These are phyloP conservation scores for Arthrobotrys pseudoclavata DNA, from an alignment of 2,329 filamentous ascomycete species.

Conservation along the genomic window DNA sequence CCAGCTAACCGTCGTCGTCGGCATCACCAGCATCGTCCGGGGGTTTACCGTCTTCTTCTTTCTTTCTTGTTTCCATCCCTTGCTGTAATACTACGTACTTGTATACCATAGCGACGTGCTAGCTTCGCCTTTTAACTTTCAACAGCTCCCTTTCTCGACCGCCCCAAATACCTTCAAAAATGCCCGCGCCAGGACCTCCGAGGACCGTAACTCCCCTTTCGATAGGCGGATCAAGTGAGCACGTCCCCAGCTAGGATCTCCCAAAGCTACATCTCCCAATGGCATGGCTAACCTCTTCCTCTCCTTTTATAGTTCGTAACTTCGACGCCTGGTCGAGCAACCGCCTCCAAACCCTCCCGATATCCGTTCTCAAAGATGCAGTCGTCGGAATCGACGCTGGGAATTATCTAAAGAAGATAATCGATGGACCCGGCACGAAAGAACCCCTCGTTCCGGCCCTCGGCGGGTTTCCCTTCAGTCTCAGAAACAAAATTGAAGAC, in stretches of 20 bases:
- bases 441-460: constrained; percentile 92
- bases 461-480: constrained; percentile 85
- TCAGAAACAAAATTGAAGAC: constrained; percentile 80
- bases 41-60: not conserved
- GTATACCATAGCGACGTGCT: constrained; percentile 17
- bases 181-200: constrained; percentile 44
- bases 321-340: constrained; percentile 73
- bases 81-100: constrained; percentile 5
- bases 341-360: constrained; percentile 72
- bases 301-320: constrained; percentile 66
- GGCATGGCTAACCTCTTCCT: constrained; percentile 24
- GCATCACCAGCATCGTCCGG: not conserved
- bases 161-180: constrained; percentile 28
- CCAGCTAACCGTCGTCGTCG: not conserved
- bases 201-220: constrained; percentile 56
- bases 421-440: constrained; percentile 77
- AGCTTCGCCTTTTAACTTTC: not conserved
- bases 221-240: constrained; percentile 57
- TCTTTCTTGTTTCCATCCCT: not conserved
- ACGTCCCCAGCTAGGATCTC: not conserved
- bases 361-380: constrained; percentile 80
- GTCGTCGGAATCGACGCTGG: constrained; percentile 89
- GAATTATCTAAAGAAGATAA: constrained; percentile 85
- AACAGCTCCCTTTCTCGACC: constrained; percentile 1
- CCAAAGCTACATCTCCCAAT: constrained; percentile 6